Base-by-base conservation (phyloP, 2,329 filamentous ascomycete species). In the Fusarium verticillioides region DNA sequence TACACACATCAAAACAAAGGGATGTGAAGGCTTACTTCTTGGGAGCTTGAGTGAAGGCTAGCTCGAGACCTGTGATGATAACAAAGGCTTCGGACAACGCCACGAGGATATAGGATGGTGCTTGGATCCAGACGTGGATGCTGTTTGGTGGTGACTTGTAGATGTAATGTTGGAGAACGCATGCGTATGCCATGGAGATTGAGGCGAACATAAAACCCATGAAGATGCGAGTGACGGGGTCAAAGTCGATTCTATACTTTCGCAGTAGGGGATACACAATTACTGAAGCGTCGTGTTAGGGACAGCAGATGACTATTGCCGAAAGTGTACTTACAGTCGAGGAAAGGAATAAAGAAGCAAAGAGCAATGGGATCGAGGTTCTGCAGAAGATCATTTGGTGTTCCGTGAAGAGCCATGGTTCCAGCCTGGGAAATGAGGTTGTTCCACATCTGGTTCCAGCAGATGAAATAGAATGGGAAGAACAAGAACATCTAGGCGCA, bases 361-460 rank as follows among this genome's bases (percentile, higher is more conserved):
- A 64, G 56, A 1, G 61, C 61, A 1, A 64, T 62, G 0, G 61
- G 39, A 0, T 62, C 61, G 0, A 64, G 44, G 7, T 64, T 64
- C 32, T 64, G 56, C 0, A 64, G 23, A 15, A 64, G 56, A 23
- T 64, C 56, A 21, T 61, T 64, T 0, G 61, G 61, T 4, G 61
- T 64, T 21, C 61, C 61, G 2, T 64, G 56, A 1, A 64, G 61
- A 11, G 56, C 61, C 56, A 64, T 64, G 15, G 56, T 61, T 2
- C 56, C 61, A 11, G 61, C 56, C 28, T 61, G 61, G 0, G 61
- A 64, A 3, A 64, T 64, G 18, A 64, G 56, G 7, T 62, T 62
- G 7, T 64, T 62, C 61, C 56, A 64, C 56, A 64, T 64, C 39
- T 64, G 61, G 1, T 61, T 64, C 56, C 61, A 64, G 11, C 61